Evolutionary conservation across 2,329 filamentous ascomycete genomes (phyloP).

Genomic region (Coniochaeta sp.): DNA sequence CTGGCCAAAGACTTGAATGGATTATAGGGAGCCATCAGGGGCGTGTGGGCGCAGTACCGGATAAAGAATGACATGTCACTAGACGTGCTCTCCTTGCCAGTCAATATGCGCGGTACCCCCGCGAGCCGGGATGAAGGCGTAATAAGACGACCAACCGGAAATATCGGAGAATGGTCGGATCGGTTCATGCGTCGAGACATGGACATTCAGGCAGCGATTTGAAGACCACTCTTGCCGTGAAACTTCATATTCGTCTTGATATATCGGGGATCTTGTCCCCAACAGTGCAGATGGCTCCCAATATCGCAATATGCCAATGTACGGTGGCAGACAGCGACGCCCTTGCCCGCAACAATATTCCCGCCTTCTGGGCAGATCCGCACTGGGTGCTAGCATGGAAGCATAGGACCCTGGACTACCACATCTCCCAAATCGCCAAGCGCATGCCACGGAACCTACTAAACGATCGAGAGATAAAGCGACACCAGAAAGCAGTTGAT

Average conservation of each 20-base stretch:
- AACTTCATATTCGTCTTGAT: no score
- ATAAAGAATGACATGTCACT: neutral
- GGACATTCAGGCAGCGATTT: no score
- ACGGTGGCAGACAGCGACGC: neutral
- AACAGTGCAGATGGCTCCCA: neutral
- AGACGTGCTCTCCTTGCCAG: no score
- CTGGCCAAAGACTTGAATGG: no score
- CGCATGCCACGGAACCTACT: slow-evolving; percentile 10
- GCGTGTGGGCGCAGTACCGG: no score
- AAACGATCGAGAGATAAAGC: slow-evolving; percentile 6
- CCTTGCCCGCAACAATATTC: neutral
- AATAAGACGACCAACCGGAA: neutral
- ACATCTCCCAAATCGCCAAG: neutral
- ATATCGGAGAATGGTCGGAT: neutral
- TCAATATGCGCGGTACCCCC: no score
- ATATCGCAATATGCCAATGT: neutral
- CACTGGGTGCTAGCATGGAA: neutral
- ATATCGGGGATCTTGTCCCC: no score
- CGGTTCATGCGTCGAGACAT: neutral
- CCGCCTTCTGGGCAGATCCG: slow-evolving; percentile 1
- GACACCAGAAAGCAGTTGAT: slow-evolving; percentile 16
- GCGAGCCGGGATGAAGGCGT: neutral
- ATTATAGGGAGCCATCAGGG: no score
- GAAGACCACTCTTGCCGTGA: no score
- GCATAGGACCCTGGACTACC: neutral